A percentile compares a stretch with the other conserved stretches of the same genome.
Evolutionary conservation across 164 flowering plant species (phyloP).

Genomic region (Liriodendron chinense): DNA sequence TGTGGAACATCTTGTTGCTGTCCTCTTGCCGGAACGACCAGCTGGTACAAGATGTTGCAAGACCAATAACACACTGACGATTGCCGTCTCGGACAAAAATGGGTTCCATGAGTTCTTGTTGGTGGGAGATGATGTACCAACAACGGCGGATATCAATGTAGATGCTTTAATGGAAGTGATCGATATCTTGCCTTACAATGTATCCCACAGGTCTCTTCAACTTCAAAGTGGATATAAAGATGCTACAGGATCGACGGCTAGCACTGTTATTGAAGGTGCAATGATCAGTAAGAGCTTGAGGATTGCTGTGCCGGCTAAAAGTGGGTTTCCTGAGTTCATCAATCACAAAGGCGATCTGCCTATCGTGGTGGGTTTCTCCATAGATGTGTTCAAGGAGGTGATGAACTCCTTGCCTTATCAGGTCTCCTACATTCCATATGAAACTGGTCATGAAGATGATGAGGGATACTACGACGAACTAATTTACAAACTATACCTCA

Average conservation of each 20-base stretch:
- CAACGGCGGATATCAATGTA: neutral
- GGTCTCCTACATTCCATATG: neutral
- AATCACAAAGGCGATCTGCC: neutral
- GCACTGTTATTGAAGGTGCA: too few species aligned
- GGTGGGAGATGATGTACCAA: constrained; percentile 7
- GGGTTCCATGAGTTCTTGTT: constrained; percentile 31
- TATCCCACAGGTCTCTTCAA: too few species aligned
- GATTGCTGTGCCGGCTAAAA: too few species aligned
- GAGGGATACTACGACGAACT: neutral
- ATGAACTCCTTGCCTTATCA: neutral
- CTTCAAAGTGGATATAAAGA: too few species aligned
- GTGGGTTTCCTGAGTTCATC: neutral
- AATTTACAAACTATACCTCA: neutral
- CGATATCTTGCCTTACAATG: too few species aligned
- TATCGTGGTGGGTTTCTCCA: neutral
- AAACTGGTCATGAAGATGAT: neutral
- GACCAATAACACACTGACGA: constrained; percentile 22
- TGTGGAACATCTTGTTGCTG: too few species aligned
- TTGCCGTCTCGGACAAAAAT: constrained; percentile 28
- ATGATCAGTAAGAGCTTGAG: too few species aligned
- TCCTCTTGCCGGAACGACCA: neutral
- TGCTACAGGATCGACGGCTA: too few species aligned
- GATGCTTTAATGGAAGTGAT: too few species aligned
- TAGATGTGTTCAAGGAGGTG: neutral
- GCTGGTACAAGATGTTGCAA: constrained; percentile 24